A percentile compares a stretch with the other conserved stretches of the same genome.
Evolutionary conservation across 1,139 yeast genomes (phyloP).

Genomic region (Scheffersomyces cryptocercus): DNA sequence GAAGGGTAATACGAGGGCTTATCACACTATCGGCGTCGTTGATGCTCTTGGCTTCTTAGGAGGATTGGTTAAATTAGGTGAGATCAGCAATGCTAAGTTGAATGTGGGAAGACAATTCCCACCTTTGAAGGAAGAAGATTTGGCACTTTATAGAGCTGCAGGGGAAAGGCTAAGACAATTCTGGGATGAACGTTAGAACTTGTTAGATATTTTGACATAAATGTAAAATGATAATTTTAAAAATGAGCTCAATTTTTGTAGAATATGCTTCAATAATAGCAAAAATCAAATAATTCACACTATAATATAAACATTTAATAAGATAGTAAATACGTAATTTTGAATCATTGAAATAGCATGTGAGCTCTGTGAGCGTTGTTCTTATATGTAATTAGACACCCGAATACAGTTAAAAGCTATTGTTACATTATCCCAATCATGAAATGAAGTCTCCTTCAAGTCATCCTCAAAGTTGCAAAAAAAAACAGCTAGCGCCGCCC

Average conservation of each 20-base stretch:
- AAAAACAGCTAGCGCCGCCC: slow-evolving; percentile 75
- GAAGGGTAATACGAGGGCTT: slow-evolving; percentile 36
- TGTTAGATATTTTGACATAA: too few species aligned
- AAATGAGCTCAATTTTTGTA: too few species aligned
- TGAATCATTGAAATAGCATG: too few species aligned
- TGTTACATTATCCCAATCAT: too few species aligned
- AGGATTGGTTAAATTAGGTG: slow-evolving; percentile 28
- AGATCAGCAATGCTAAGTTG: slow-evolving; percentile 17
- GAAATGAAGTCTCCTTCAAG: too few species aligned
- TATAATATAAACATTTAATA: too few species aligned
- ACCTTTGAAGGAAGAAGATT: slow-evolving; percentile 25
- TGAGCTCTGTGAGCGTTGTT: too few species aligned
- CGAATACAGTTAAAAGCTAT: too few species aligned
- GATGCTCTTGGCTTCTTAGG: slow-evolving; percentile 22
- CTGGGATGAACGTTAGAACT: slow-evolving; percentile 19
- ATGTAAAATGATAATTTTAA: too few species aligned
- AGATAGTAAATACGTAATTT: too few species aligned
- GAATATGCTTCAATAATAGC: slow-evolving; percentile 1
- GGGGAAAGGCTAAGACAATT: slow-evolving; percentile 19
- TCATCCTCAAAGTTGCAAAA: background rate
- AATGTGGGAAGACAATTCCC: slow-evolving; percentile 38
- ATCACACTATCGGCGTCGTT: slow-evolving; percentile 39
- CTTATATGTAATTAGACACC: too few species aligned
- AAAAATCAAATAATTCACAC: slow-evolving; percentile 1
- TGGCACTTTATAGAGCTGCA: slow-evolving; percentile 18